Percentiles rank a stretch among this genome's conserved stretches.
These are phyloP conservation scores for Fomitopsis schrenkii DNA, from an alignment of 1,284 basidiomycete species.

Conservation along the genomic window DNA sequence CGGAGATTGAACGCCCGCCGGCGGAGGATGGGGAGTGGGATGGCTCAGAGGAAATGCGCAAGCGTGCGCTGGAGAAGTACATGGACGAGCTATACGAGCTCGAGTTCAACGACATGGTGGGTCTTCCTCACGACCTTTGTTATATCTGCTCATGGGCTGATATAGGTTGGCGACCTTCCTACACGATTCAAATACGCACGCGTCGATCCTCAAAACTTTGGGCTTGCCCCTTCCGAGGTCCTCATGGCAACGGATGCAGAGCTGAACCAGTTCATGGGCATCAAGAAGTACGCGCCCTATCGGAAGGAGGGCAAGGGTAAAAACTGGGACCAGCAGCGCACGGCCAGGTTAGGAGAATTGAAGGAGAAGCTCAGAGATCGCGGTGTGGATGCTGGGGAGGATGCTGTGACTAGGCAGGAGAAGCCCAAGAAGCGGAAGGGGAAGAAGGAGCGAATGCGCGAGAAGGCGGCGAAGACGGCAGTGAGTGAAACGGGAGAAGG, in stretches of 20 bases:
- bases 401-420: conserved; percentile 6
- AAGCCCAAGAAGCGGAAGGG: conserved; percentile 64
- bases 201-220: conserved; percentile 66
- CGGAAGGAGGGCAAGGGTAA: conserved; percentile 43
- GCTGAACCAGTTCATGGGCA: conserved; percentile 84
- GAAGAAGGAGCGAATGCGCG: conserved; percentile 68
- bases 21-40: conserved; percentile 66
- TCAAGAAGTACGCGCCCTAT: conserved; percentile 93
- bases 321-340: conserved; percentile 63
- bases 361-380: conserved; percentile 27
- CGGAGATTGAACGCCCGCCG: conserved; percentile 42
- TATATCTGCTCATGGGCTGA: neutral
- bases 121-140: conserved; percentile 23
- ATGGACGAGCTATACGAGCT: conserved; percentile 89
- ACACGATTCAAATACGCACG: conserved; percentile 93
- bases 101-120: conserved; percentile 94
- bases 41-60: conserved; percentile 85
- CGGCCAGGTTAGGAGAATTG: conserved; percentile 71
- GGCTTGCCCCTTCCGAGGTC: conserved; percentile 84
- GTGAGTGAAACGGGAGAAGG: conserved; percentile 19
- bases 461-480: conserved; percentile 21
- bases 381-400: conserved; percentile 7
- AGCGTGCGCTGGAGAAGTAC: conserved; percentile 76
- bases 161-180: conserved; percentile 81
- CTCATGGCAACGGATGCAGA: conserved; percentile 91